Evolutionary conservation across 106 monocot species (phyloP), one percentile per base, ranked within the genome.

Genomic region (Dioscorea dumetorum): DNA sequence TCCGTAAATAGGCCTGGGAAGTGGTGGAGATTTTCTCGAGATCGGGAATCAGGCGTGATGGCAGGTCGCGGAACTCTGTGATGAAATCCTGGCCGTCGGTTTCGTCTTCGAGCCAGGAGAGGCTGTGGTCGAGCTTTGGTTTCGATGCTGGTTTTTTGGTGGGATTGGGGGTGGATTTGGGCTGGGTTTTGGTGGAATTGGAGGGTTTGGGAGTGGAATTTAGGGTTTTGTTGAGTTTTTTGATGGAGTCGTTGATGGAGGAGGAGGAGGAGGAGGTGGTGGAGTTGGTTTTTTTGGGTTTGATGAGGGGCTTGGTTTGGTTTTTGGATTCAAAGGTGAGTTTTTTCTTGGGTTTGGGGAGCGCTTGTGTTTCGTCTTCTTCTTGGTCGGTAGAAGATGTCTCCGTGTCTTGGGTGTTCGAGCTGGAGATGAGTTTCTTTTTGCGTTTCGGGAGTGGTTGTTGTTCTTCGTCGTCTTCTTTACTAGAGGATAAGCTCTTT

Each of bases 41-140:
- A 41, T 94, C 94, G 0, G 94, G 87, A 20, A 94, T 35, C 17
- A 95, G 72, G 9, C 79, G 76, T 12, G 81, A 69, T 3, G 94
- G 94, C 24, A 95, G 83, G 56, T 78, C 85, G 21, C 88, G 85
- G 81, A 90, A 90, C 62, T 95, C 95, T 28, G 85, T 31, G 62
- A 95, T 77, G 33, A 91, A 74, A 52, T 88, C 90, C 22, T 64
- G 76, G 11, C 65, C 77, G 48, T 64, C 58, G 49, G 32, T 13
- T 12, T 57, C 51, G 17, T 66, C 50, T 49, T 77, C 81, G 12
- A 68, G 62, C 73, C 78, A 82, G n/a, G 76, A 67, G 23, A 75
- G 18, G 28, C 22, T 54, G 16, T 57, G 58, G 3, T 24, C 52
- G 41, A 50, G 50, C 18, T 66, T 76, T 7, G 61, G 8, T 52